Base-by-base conservation (phyloP, 345 rosid species). In the Physaria fendleri region DNA sequence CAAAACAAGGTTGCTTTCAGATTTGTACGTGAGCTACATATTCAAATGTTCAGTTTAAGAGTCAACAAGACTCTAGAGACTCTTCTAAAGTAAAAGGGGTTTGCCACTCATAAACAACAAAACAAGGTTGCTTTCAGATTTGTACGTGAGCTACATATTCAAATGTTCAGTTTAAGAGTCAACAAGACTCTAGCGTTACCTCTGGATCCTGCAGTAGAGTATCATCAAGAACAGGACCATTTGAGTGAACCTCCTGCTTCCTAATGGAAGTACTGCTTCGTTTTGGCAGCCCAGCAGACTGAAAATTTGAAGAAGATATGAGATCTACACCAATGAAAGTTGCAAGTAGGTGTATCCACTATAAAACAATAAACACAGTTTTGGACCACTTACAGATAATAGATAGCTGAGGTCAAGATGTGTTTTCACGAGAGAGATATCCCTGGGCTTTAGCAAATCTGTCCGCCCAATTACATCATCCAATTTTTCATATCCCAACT, bases 401-500 rank as follows among this genome's bases (percentile, higher is more conserved):
- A 93, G 69, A 68, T 83, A 93, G 74, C 76, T 66, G 64, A 93
- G 94, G 65, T 93, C 94, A 73, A 89, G 89, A 74, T 89, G 99
- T 33, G 99, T 93, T 78, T 93, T 93, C 76, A 93, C 94, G 29
- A 93, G 79, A 12, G 97, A 93, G 71, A 93, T 82, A 73, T 89
- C 99, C 37, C 99, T 88, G 17, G 78, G 86, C 66, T 70, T 81
- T 37, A 93, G 75, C 60, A 93, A 72, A 56, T 87, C 91, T 18
- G 91, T 80, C 63, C 88, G 77, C 54, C 99, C 99, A 68, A 93
- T 82, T 59, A 93, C 53, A 59, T 89, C 99, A 32, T 93, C 99
- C 72, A 93, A 59, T 54, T 87, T 93, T 78, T 89, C 84, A 52
- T 80, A 93, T 67, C 99, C 99, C 68, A 93, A 45, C 22, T 87